Percentiles rank a stretch among this genome's conserved stretches.
Evolutionary conservation across 2,329 filamentous ascomycete species (phyloP).

Genomic region (Sclerotinia glacialis): DNA sequence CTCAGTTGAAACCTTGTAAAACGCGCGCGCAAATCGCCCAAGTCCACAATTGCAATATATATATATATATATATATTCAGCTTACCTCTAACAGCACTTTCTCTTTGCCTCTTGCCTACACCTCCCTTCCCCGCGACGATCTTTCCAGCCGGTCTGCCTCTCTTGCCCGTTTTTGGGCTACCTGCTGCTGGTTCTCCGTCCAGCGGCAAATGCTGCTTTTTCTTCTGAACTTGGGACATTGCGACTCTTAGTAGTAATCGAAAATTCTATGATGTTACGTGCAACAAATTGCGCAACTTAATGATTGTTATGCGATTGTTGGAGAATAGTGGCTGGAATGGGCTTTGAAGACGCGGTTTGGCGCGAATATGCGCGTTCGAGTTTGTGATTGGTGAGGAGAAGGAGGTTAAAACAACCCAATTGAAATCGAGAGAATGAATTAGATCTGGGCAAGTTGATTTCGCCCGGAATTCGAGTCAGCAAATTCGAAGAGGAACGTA

Average conservation of each 20-base stretch:
- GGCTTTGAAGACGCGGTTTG: slow-evolving; percentile 7
- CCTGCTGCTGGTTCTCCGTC: background rate
- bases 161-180: background rate
- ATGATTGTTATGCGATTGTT: background rate
- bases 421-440: background rate
- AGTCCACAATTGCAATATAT: background rate
- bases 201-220: slow-evolving; percentile 10
- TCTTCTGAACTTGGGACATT: slow-evolving; percentile 22
- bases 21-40: background rate
- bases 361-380: slow-evolving; percentile 8
- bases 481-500: background rate
- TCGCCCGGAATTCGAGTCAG: background rate
- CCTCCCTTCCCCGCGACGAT: background rate
- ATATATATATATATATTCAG: too few species aligned
- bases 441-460: too few species aligned
- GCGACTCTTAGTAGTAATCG: background rate
- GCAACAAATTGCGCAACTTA: background rate
- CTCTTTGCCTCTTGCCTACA: background rate
- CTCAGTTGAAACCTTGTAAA: too few species aligned
- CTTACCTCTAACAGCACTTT: slow-evolving; percentile 22
- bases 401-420: background rate
- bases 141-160: slow-evolving; percentile 11
- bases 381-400: background rate
- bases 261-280: background rate
- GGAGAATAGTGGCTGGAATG: background rate